Percentiles rank a stretch among this genome's conserved stretches.
Evolutionary conservation across 352 stramenopile species (phyloP).

Genomic region (Sclerospora graminicola): DNA sequence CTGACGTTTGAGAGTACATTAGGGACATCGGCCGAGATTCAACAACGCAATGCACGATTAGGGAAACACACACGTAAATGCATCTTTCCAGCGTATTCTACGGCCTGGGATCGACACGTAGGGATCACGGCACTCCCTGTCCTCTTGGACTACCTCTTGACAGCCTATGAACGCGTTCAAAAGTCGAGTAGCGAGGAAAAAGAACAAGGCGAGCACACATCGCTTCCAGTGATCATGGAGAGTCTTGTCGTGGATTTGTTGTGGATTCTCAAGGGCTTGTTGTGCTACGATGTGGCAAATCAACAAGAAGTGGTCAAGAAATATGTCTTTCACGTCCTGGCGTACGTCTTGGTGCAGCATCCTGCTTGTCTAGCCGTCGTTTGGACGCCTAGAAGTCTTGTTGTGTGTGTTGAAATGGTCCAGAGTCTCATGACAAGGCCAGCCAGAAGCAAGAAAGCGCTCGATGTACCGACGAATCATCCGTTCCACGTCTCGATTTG

Average conservation of each 20-base stretch:
- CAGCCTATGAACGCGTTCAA: conserved; percentile 28
- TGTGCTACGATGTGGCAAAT: conserved; percentile 42
- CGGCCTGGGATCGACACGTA: conserved; percentile 44
- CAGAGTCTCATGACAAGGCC: conserved; percentile 35
- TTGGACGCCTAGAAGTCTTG: conserved; percentile 57
- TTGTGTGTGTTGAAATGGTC: conserved; percentile 60
- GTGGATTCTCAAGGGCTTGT: conserved; percentile 55
- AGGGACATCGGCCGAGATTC: conserved; percentile 54
- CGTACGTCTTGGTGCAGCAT: conserved; percentile 48
- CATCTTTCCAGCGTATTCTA: conserved; percentile 26
- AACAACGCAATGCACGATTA: conserved; percentile 56
- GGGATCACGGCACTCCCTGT: conserved; percentile 41
- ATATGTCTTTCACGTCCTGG: conserved; percentile 59
- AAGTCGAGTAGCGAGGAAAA: too few species aligned
- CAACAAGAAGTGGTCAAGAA: conserved; percentile 44
- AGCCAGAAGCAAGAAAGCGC: too few species aligned
- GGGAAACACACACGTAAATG: conserved; percentile 48
- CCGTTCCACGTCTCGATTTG: conserved; percentile 57
- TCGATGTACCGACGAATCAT: too few species aligned
- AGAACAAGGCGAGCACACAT: too few species aligned
- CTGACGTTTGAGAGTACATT: conserved; percentile 43
- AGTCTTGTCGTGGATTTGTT: conserved; percentile 49
- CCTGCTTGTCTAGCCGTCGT: conserved; percentile 21
- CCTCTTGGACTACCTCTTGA: conserved; percentile 57
- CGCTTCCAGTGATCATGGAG: conserved; percentile 24